Percentiles rank a stretch among this genome's conserved stretches.
Conservation (phyloP, 805 yeast genomes). For the Yarrowia divulgata region DNA sequence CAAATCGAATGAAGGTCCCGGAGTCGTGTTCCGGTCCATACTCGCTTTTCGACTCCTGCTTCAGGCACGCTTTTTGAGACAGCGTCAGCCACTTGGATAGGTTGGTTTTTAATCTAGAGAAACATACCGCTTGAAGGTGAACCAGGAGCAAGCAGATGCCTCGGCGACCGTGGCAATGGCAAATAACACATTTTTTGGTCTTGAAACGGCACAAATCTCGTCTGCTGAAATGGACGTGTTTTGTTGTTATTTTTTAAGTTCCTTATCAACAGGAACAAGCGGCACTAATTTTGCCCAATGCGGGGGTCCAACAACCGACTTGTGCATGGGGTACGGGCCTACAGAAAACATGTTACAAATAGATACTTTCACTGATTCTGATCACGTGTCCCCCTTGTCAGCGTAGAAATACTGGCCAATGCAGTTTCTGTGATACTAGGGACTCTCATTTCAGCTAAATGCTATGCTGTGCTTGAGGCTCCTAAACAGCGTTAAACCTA, state of each 20-base stretch:
- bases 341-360: no score
- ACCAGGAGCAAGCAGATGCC: not conserved
- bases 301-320: not conserved
- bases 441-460: no score
- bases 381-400: no score
- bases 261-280: not conserved
- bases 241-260: not conserved
- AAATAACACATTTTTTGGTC: not conserved
- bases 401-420: no score
- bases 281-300: not conserved
- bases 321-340: conserved; percentile 1
- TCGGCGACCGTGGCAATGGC: not conserved
- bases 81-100: not conserved
- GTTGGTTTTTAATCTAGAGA: not conserved
- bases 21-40: no score
- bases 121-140: not conserved
- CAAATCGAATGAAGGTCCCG: not conserved
- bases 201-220: not conserved
- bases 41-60: conserved; percentile 16
- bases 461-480: no score
- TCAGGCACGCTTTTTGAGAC: not conserved
- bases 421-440: no score
- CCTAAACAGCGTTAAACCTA: no score
- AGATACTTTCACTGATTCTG: no score
- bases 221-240: not conserved